phyloP scores from a whole-genome alignment of 768 basidiomycete species.

The Krasilnikovozyma curviuscula region DNA sequence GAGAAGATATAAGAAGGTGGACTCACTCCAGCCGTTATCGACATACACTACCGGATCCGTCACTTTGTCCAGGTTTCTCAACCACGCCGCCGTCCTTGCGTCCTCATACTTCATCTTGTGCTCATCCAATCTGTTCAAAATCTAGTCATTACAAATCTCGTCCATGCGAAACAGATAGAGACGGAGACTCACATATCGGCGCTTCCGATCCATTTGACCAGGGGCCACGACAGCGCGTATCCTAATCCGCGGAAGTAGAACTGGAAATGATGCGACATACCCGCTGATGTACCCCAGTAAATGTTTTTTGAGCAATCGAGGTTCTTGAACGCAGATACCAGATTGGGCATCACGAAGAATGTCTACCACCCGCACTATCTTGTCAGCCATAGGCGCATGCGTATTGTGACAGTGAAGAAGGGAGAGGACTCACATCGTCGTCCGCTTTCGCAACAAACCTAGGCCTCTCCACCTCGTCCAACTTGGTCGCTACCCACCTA shows the following conservation, averaged over 20 bases:
- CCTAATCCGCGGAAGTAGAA: conserved; percentile 27
- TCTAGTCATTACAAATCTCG: neutral
- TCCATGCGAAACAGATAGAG: neutral
- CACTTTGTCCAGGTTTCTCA: conserved; percentile 24
- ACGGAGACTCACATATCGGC: conserved; percentile 20
- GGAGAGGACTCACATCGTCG: conserved; percentile 28
- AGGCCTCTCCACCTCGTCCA: conserved; percentile 22
- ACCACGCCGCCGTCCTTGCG: conserved; percentile 26
- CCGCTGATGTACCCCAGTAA: conserved; percentile 28
- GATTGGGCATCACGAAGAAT: conserved; percentile 27
- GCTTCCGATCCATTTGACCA: conserved; percentile 26
- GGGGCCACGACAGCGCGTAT: conserved; percentile 27
- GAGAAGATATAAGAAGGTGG: too few relatives aligned
- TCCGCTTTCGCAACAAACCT: conserved; percentile 29
- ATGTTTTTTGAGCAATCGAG: conserved; percentile 25
- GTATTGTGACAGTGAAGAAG: too few relatives aligned
- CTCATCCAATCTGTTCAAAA: conserved; percentile 16
- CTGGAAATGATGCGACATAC: conserved; percentile 23
- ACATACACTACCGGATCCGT: conserved; percentile 24
- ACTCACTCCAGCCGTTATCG: conserved; percentile 26
- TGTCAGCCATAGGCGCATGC: neutral
- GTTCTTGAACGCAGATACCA: conserved; percentile 23
- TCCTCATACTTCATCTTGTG: conserved; percentile 27
- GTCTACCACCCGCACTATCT: conserved; percentile 16
- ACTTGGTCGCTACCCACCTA: conserved; percentile 26